Percentiles rank a stretch among this genome's conserved stretches.
phyloP scores from a whole-genome alignment of 495 filamentous ascomycete genomes.

The Hypoxylon fragiforme region DNA sequence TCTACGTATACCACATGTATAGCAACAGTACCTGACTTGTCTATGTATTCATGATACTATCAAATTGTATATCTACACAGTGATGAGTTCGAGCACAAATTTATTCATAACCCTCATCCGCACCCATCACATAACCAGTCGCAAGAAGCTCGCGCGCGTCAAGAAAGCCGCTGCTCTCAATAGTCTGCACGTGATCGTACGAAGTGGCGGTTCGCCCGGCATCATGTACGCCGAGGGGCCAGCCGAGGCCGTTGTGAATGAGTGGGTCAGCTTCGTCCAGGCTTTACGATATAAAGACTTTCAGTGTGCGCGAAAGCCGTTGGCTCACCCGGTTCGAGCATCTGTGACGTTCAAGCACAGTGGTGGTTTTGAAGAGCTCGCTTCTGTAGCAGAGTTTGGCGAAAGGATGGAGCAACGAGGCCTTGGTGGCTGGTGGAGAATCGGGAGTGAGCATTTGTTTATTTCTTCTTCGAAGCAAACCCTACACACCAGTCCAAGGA shows the following conservation, averaged over 20 bases:
- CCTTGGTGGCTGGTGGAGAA: constrained; percentile 33
- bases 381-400: constrained; percentile 35
- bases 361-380: constrained; percentile 30
- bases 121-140: constrained; percentile 82
- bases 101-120: constrained; percentile 67
- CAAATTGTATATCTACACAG: no score
- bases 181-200: constrained; percentile 63
- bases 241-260: constrained; percentile 44
- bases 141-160: constrained; percentile 71
- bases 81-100: constrained; percentile 9
- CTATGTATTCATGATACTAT: no score
- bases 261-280: constrained; percentile 36
- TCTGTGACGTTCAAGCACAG: background rate
- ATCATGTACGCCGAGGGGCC: constrained; percentile 76
- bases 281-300: constrained; percentile 39
- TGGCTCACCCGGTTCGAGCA: constrained; percentile 1
- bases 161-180: constrained; percentile 62
- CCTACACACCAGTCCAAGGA: background rate
- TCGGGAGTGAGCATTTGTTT: constrained; percentile 30
- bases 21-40: no score
- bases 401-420: constrained; percentile 36
- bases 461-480: background rate
- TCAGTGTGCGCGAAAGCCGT: constrained; percentile 31
- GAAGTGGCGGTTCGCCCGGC: constrained; percentile 68
- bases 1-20: no score